Base-by-base conservation (phyloP, 2,329 filamentous ascomycete species). In the Cytospora schulzeri region DNA sequence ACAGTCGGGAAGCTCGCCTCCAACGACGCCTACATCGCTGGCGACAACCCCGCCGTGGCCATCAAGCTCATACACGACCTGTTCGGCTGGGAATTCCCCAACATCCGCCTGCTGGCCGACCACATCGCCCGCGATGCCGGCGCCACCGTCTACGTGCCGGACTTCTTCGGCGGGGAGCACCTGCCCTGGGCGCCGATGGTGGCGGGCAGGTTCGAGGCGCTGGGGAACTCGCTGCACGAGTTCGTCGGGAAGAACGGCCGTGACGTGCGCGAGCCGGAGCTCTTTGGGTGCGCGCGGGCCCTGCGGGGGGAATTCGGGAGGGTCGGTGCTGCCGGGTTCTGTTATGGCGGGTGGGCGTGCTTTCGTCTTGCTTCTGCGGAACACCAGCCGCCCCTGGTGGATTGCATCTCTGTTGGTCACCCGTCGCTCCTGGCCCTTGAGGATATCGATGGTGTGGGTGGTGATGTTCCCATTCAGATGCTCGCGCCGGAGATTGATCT, bases 311-410 rank as follows among this genome's bases (percentile, higher is more conserved):
- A 73, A 60, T 62, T 31, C 26, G 24, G 14, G 52, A 76, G 73
- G 41, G 66, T 82, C 14, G 81, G 73, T 4, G 81, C 79, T 0
- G 71, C 82, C 2, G 82, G 82, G 2, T 84, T 76, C 68, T 84
- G 82, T 72, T 84, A 77, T 60, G 82, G 82, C 17, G 81, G 80
- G 7, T 85, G 82, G 83, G 82, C 79, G 0, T 74, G 74, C 4
- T 79, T 83, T 63, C 77, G 78, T 1, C 76, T 85, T 0, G 83
- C 75, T 0, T 74, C 77, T 1, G 64, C 61, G 12, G 77, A 78
- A 64, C 73, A 71, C 15, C 66, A 75, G n/a, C 67, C 70, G 2
- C 70, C 70, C 2, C 71, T 84, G 2, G 77, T 84, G 6, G 81
- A 84, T 63, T 78, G 74, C 67, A 74, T 83, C 45, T 73, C 75